These are phyloP conservation scores for Microcera coccophila DNA, from an alignment of 2,329 filamentous ascomycete species.

Conservation along the genomic window DNA sequence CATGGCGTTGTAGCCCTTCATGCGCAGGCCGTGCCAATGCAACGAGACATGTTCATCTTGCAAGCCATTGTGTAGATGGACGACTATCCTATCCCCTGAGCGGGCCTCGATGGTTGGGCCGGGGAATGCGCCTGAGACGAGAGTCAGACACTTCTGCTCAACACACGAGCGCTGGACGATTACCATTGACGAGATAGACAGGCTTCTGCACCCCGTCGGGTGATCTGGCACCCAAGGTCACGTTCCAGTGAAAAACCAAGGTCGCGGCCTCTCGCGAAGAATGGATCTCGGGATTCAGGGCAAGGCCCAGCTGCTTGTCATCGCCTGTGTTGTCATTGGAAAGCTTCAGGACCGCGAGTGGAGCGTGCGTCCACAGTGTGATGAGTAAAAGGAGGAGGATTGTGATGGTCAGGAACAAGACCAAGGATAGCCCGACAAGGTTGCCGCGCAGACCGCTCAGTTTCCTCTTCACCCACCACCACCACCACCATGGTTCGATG, in stretches of 20 bases:
- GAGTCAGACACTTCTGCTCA: no score
- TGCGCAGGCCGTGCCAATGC: slow-evolving; percentile 72
- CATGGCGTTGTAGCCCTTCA: slow-evolving; percentile 68
- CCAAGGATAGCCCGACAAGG: no score
- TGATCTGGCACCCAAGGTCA: slow-evolving; percentile 12
- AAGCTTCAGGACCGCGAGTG: no score
- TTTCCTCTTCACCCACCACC: no score
- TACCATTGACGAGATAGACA: slow-evolving; percentile 26
- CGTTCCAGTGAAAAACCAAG: slow-evolving; percentile 20
- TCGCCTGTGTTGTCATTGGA: no score
- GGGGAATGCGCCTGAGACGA: slow-evolving; percentile 60
- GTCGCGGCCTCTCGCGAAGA: not conserved
- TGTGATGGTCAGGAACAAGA: no score
- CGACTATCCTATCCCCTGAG: slow-evolving; percentile 65
- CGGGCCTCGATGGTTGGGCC: slow-evolving; percentile 66
- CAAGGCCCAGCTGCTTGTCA: no score
- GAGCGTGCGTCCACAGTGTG: no score
- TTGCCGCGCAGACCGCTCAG: no score
- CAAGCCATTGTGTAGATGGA: slow-evolving; percentile 61
- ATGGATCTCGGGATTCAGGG: no score
- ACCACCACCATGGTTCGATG: no score
- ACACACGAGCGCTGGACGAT: not conserved
- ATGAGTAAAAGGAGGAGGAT: no score
- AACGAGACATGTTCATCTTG: slow-evolving; percentile 61
- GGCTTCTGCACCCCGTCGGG: slow-evolving; percentile 24